Evolutionary conservation across 2,329 filamentous ascomycete species (phyloP), one percentile per base, ranked within the genome.

Genomic region (Akanthomyces lecanii): DNA sequence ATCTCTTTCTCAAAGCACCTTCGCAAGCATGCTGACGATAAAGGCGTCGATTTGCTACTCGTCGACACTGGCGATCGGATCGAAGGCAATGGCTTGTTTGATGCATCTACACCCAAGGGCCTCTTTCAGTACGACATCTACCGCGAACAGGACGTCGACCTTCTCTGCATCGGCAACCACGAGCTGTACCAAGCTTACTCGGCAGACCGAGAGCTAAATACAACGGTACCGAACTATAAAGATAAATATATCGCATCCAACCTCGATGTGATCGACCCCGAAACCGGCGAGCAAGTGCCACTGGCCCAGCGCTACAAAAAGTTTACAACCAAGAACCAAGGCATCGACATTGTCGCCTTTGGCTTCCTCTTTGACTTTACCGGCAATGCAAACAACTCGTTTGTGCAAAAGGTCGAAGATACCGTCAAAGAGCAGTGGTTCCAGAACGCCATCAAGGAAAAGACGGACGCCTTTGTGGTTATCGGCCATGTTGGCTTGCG

Each of bases 311-410:
- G 93, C 12, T 98, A 88, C 76, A 88, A 89, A 73, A 95, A 91
- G 72, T 97, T 99, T 76, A 92, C 85, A 63, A 99, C 95, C 6
- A 92, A 93, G 79, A 92, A 96, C 67, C 91, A 91, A 68, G 90
- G 89, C 5, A 87, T 97, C 64, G 85, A 89, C 18, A 86, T 99
- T 63, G 80, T 96, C 55, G 91, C 94, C 0, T 93, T 99, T 74
- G 95, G 95, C 2, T 98, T 99, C 75, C 78, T 99, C 4, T 99
- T 97, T 75, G 88, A 99, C 76, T 99, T 99, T 70, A 91, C 85
- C 0, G 87, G 88, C 21, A 97, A 97, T 73, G 89, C 89, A 62
- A 95, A 97, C 73, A 98, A 98, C 74, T 96, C 91, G 0, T 80
- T 91, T 4, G 91, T 98, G 0, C 87, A 91, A 68, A 85, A 83